Percentiles rank a stretch among this genome's conserved stretches.
Evolutionary conservation across 768 basidiomycete species (phyloP).

Genomic region (Nidularia sp.): DNA sequence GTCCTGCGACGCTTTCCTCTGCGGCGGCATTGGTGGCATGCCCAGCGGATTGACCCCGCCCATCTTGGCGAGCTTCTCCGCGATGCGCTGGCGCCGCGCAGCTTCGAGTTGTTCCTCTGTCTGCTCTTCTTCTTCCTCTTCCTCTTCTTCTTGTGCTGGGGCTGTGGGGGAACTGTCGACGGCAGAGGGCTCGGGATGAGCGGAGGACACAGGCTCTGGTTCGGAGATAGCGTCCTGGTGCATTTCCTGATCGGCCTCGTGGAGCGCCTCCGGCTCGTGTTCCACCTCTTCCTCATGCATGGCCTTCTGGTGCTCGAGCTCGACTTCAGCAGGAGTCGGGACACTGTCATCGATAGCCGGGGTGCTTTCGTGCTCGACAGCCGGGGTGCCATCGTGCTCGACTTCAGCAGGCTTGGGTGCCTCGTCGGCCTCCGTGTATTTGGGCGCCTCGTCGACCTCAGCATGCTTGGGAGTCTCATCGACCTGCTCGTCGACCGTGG

Average conservation of each 20-base stretch:
- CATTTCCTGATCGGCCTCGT: background rate
- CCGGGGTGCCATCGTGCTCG: background rate
- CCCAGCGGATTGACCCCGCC: conserved; percentile 63
- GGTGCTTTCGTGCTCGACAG: background rate
- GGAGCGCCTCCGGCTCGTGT: background rate
- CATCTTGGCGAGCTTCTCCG: conserved; percentile 62
- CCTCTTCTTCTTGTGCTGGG: background rate
- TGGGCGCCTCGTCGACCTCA: background rate
- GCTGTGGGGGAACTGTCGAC: no score
- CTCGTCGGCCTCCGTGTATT: background rate
- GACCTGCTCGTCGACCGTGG: background rate
- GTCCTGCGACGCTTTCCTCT: no score
- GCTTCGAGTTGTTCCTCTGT: conserved; percentile 49
- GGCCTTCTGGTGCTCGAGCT: background rate
- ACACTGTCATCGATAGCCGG: background rate
- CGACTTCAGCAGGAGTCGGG: background rate
- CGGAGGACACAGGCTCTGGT: background rate
- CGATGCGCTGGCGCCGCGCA: conserved; percentile 50
- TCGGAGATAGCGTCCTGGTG: background rate
- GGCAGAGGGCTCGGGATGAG: no score
- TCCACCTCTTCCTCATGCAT: background rate
- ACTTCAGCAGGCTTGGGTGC: background rate
- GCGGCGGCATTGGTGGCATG: background rate
- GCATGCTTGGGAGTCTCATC: background rate
- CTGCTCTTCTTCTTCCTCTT: conserved; percentile 7